Evolutionary conservation across 2,329 filamentous ascomycete genomes (phyloP).

Genomic region (Aspergillus glaucus): DNA sequence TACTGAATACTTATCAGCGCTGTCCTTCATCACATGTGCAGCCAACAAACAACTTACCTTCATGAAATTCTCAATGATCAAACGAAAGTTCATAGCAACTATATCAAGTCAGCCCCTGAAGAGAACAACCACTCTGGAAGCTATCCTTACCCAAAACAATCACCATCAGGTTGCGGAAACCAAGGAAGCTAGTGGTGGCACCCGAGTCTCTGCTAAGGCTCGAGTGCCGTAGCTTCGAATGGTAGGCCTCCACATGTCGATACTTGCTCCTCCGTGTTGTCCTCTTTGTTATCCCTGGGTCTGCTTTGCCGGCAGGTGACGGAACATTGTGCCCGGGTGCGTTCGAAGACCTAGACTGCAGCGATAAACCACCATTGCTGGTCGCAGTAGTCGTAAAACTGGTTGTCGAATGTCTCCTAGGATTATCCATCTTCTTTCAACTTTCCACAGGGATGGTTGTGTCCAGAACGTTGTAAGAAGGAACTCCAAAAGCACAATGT

Average conservation of each 20-base stretch:
- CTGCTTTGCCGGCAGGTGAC: slow-evolving; percentile 3
- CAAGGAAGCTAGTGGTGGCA: slow-evolving; percentile 73
- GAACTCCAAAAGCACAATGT: not conserved
- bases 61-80: slow-evolving; percentile 95
- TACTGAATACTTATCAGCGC: slow-evolving; percentile 53
- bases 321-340: slow-evolving; percentile 2
- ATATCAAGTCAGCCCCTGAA: slow-evolving; percentile 5
- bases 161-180: slow-evolving; percentile 94
- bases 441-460: too few relatives aligned
- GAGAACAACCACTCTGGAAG: slow-evolving; percentile 5
- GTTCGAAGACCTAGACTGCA: slow-evolving; percentile 9
- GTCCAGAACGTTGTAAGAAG: not conserved
- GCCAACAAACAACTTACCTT: slow-evolving; percentile 54
- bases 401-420: not conserved
- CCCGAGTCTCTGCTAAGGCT: slow-evolving; percentile 79
- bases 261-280: slow-evolving; percentile 58
- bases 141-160: slow-evolving; percentile 68
- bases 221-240: slow-evolving; percentile 65
- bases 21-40: not conserved
- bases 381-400: slow-evolving; percentile 13
- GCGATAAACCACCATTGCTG: slow-evolving; percentile 16
- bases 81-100: slow-evolving; percentile 88
- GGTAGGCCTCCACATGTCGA: slow-evolving; percentile 83
- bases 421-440: slow-evolving; percentile 1
- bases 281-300: slow-evolving; percentile 15